These are phyloP conservation scores for Aspergillus uvarum DNA, from an alignment of 2,329 filamentous ascomycete genomes.

Conservation along the genomic window DNA sequence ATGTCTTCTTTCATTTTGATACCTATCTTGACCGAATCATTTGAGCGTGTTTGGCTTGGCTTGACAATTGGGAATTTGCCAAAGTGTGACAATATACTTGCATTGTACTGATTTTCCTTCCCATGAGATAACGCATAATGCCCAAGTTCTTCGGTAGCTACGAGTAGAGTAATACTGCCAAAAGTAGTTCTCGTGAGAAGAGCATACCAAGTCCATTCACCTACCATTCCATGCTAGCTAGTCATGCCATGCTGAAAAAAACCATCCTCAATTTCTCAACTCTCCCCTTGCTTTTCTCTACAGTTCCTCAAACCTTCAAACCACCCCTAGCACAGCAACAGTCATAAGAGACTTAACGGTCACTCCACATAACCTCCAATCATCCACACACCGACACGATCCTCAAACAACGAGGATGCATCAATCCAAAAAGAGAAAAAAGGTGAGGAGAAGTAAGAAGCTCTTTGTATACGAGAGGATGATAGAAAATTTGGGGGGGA, in stretches of 20 bases:
- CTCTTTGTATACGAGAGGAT: conserved; percentile 21
- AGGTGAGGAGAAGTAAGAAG: conserved; percentile 7
- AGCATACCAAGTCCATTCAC: conserved; percentile 15
- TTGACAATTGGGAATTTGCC: too few species aligned
- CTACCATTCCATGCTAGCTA: conserved; percentile 28
- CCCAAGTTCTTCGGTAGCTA: too few species aligned
- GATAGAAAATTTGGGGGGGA: conserved; percentile 4
- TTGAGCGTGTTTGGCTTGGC: too few species aligned
- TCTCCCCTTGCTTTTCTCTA: conserved; percentile 9
- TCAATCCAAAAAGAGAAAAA: neutral
- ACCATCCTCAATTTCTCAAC: conserved; percentile 19
- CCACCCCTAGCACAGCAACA: neutral
- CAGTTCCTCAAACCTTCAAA: neutral
- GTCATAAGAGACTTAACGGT: conserved; percentile 9
- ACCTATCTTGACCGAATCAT: too few species aligned
- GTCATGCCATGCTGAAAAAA: conserved; percentile 28
- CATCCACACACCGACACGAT: conserved; percentile 16
- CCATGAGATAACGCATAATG: too few species aligned
- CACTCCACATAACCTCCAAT: conserved; percentile 7
- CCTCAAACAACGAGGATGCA: neutral
- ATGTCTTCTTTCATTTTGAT: too few species aligned
- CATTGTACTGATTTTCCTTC: too few species aligned
- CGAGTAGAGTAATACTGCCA: neutral
- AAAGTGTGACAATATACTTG: too few species aligned
- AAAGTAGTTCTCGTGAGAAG: conserved; percentile 24